These are phyloP conservation scores for Magnolia changhungtana DNA, from an alignment of 164 flowering plant genomes.

Conservation along the genomic window DNA sequence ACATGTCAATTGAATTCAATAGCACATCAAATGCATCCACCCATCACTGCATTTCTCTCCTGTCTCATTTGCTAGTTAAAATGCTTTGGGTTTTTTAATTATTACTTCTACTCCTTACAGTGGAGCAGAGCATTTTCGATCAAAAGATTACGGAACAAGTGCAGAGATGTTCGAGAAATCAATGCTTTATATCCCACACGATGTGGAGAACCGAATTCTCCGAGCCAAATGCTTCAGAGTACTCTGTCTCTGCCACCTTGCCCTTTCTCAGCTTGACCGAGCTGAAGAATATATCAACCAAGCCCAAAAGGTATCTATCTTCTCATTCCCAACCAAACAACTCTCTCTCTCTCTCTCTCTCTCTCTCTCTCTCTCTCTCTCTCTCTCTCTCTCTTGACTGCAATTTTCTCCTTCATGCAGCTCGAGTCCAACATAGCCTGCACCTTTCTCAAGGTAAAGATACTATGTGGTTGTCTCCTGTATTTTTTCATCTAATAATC, in stretches of 20 bases:
- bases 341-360: background rate
- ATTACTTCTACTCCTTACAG: slow-evolving; percentile 28
- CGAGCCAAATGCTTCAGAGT: slow-evolving; percentile 89
- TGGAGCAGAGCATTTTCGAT: slow-evolving; percentile 73
- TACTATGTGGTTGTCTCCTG: background rate
- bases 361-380: background rate
- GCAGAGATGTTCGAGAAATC: slow-evolving; percentile 89
- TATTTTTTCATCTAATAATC: background rate
- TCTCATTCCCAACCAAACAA: background rate
- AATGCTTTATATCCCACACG: slow-evolving; percentile 76
- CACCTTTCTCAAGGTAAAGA: slow-evolving; percentile 80
- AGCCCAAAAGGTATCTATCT: slow-evolving; percentile 71
- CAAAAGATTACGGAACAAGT: slow-evolving; percentile 64
- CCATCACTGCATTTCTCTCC: too few relatives aligned
- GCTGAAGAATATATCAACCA: slow-evolving; percentile 86
- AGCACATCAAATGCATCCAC: too few relatives aligned
- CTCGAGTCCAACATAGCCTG: slow-evolving; percentile 75
- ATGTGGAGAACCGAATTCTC: slow-evolving; percentile 53
- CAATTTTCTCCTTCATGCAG: slow-evolving; percentile 37
- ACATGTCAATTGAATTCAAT: too few relatives aligned
- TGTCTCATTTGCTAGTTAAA: too few relatives aligned
- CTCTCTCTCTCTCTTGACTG: background rate
- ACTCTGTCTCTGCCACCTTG: slow-evolving; percentile 84
- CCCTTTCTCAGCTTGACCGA: slow-evolving; percentile 72
- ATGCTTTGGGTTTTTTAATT: background rate